Evolutionary conservation across 2,329 filamentous ascomycete species (phyloP), one percentile per base, ranked within the genome.

Genomic region (Alternaria ethzedia): DNA sequence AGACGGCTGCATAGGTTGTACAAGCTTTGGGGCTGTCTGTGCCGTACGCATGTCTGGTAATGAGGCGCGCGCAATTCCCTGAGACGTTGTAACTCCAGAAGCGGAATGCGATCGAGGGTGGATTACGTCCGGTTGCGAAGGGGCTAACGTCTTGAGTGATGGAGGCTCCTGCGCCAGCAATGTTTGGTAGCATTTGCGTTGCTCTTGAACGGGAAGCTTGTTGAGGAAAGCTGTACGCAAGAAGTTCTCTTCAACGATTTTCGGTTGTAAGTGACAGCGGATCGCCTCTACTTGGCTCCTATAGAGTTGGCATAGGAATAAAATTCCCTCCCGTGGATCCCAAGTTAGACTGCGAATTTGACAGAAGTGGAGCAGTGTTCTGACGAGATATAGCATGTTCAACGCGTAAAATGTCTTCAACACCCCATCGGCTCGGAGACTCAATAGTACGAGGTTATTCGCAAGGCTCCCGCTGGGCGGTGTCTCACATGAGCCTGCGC

Each of bases 301-400:
- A 46, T 75, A 75, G 36, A 67, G 59, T 45, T 70, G 68, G 47
- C 75, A 78, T 23, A 79, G 60, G 41, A 75, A 78, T 4, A 73
- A 26, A 2, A 79, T 47, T 36, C 78, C 73, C 51, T 72, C 71
- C 36, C 62, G 67, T 5, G 76, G 75, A 54, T 78, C 74, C 75
- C 76, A 78, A 3, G 58, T 32, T 4, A 79, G 58, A 20, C 73
- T 68, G 36, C 63, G 65, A n/a, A 62, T 64, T 20, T 66, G 73
- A 57, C 70, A 78, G 28, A 68, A 72, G 17, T 71, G 64, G 4
- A 78, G 51, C 12, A 75, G 49, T 3, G 73, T 73, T 28, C 70
- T 74, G 21, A 78, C 54, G 4, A 78, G 61, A 52, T 77, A 74
- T 4, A 71, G 63, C 57, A 76, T 73, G 51, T 77, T 78, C 11